Base-by-base conservation (phyloP, 2,329 filamentous ascomycete species). In the Eurotiales sp. region DNA sequence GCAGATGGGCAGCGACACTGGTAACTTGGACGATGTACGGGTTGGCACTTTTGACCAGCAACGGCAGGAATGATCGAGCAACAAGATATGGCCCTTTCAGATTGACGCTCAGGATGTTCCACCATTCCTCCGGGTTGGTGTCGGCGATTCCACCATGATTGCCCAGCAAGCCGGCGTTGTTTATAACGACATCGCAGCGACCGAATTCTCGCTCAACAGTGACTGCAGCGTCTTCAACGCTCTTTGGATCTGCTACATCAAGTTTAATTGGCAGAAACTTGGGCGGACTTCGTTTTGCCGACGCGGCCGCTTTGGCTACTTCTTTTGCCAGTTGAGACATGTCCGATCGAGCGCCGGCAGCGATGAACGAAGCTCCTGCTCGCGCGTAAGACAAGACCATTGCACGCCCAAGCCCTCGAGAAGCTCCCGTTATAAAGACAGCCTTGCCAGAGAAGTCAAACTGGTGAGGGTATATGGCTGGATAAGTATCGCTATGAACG, bases 381-480 rank as follows among this genome's bases (percentile, higher is more conserved):
- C 67, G 67, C 15, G 80, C 81, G 57, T 76, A 84, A 7, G 78
- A 75, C 14, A 79, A 59, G 1, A 80, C 80, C 3, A 75, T 78
- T 14, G 75, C 72, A 4, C 69, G 69, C 7, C 82, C 81, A 30
- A 82, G 74, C 3, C 80, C 80, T 40, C 74, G 75, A 3, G 75
- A 78, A 0, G 75, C 80, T 8, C 81, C 82, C 1, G 75, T 80
- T 46, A 84, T 74, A 51, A 85, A 71, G 44, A 78, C 66, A 5
- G 66, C 61, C 55, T 73, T 73, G 29, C 69, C 69, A 14, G 60
- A 48, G 30, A 77, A 70, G 56, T 76, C 58, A 34, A 64, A 60
- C 23, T 70, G 67, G 6, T 11, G 41, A 59, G 65, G 47, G n/a
- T 74, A 64, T 59, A 84, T 83, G 53, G 66, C 69, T 0, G 74